Evolutionary conservation across 2,329 filamentous ascomycete species (phyloP).

Genomic region (Neoscytalidium dimidiatum): DNA sequence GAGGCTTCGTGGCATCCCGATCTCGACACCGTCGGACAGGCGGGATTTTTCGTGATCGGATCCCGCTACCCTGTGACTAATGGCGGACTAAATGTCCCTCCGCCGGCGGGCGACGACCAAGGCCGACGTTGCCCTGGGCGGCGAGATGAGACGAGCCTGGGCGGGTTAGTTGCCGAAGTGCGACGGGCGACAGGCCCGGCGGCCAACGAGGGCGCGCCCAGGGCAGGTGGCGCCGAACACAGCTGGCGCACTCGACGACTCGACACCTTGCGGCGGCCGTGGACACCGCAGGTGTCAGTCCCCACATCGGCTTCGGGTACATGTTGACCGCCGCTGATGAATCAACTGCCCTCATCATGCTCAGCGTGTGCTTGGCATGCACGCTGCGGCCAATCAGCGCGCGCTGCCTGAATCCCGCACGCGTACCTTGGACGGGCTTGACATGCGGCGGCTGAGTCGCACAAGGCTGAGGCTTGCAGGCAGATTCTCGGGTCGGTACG

Average conservation of each 20-base stretch:
- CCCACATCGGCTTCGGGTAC: constrained; percentile 4
- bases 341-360: not conserved
- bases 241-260: too few species aligned
- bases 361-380: not conserved
- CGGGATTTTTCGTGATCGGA: too few species aligned
- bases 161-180: not conserved
- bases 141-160: not conserved
- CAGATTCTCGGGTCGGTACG: constrained; percentile 9
- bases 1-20: too few species aligned
- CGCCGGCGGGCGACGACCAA: not conserved
- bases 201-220: not conserved
- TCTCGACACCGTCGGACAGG: not conserved
- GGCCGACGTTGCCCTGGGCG: not conserved
- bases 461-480: constrained; percentile 10
- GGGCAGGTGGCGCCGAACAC: not conserved
- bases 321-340: not conserved
- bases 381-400: not conserved
- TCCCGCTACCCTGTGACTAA: too few species aligned
- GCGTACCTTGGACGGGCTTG: not conserved
- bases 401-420: not conserved
- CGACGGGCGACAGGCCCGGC: not conserved
- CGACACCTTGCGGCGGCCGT: too few species aligned
- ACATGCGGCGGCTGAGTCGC: not conserved
- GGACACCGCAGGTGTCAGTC: constrained; percentile 1
- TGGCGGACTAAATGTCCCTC: not conserved